Percentiles rank a stretch among this genome's conserved stretches.
Conservation (phyloP, 306 rosid species). For the Myrica gale region DNA sequence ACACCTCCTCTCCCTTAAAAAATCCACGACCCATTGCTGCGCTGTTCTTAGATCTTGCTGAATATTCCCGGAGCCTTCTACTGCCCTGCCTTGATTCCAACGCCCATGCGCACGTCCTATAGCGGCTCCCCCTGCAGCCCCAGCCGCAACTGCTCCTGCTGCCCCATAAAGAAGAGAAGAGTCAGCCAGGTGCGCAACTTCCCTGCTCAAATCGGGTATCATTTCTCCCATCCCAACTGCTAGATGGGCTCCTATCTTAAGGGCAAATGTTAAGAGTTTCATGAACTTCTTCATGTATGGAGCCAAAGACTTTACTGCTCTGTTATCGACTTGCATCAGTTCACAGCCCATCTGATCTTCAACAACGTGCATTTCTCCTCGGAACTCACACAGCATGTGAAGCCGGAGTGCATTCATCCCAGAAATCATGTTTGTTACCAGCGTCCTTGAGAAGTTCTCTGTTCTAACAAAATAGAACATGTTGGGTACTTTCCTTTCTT, state of each 20-base stretch:
- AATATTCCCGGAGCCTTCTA: conserved; percentile 58
- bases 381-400: conserved; percentile 86
- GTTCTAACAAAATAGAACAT: conserved; percentile 81
- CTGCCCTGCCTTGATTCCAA: conserved; percentile 44
- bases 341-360: conserved; percentile 93
- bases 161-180: conserved; percentile 62
- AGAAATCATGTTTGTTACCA: conserved; percentile 70
- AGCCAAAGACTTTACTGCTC: conserved; percentile 68
- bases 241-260: conserved; percentile 93
- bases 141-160: conserved; percentile 69
- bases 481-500: conserved; percentile 95
- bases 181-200: conserved; percentile 79
- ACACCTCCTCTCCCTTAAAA: conserved; percentile 75
- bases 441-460: conserved; percentile 83
- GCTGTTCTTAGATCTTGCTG: conserved; percentile 75
- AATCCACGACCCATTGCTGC: conserved; percentile 93
- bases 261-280: conserved; percentile 80
- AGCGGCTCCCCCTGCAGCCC: conserved; percentile 63
- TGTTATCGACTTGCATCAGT: conserved; percentile 83
- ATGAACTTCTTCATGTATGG: conserved; percentile 89
- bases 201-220: conserved; percentile 93
- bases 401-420: conserved; percentile 88
- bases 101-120: conserved; percentile 35
- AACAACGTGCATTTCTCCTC: conserved; percentile 86
- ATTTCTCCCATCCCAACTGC: conserved; percentile 90